These are phyloP conservation scores for Agastache rugosa DNA, from an alignment of 257 asterid genomes.

Conservation along the genomic window DNA sequence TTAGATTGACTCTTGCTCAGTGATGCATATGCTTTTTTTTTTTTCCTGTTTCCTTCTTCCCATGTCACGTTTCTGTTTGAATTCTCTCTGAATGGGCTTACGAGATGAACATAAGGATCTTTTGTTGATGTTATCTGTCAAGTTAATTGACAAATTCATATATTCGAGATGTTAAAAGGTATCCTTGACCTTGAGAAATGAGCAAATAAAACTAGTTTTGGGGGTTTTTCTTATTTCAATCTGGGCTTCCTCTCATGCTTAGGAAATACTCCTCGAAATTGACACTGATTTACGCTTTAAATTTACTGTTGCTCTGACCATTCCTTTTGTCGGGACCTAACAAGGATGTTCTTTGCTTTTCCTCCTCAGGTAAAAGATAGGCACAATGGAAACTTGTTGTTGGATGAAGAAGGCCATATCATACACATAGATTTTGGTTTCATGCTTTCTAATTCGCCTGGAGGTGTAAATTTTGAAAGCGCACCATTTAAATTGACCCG, in stretches of 20 bases:
- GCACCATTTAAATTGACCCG: conserved; percentile 99
- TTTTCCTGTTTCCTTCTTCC: conserved; percentile 5
- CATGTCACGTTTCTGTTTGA: neutral
- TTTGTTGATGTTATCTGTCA: conserved; percentile 10
- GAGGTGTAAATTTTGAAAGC: conserved; percentile 99
- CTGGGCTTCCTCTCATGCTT: conserved; percentile 10
- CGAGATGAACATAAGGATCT: neutral
- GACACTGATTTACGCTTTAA: conserved; percentile 6
- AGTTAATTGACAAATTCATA: neutral
- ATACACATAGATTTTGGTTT: conserved; percentile 99
- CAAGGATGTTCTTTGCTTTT: conserved; percentile 2
- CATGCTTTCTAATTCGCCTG: conserved; percentile 99
- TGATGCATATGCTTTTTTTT: conserved; percentile 13
- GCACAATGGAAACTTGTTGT: conserved; percentile 94
- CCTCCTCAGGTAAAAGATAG: conserved; percentile 83
- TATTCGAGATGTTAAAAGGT: conserved; percentile 7
- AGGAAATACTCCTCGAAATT: conserved; percentile 3
- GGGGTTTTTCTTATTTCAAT: neutral
- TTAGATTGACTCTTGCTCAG: conserved; percentile 25
- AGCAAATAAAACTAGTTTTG: conserved; percentile 13
- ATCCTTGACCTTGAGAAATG: conserved; percentile 2
- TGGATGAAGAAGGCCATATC: conserved; percentile 99
- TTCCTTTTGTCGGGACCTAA: conserved; percentile 26
- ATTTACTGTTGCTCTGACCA: conserved; percentile 12
- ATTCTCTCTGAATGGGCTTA: conserved; percentile 9